A percentile compares a stretch with the other conserved stretches of the same genome.
These are phyloP conservation scores for Xerophyta viscosa DNA, from an alignment of 106 monocot genomes.

Conservation along the genomic window DNA sequence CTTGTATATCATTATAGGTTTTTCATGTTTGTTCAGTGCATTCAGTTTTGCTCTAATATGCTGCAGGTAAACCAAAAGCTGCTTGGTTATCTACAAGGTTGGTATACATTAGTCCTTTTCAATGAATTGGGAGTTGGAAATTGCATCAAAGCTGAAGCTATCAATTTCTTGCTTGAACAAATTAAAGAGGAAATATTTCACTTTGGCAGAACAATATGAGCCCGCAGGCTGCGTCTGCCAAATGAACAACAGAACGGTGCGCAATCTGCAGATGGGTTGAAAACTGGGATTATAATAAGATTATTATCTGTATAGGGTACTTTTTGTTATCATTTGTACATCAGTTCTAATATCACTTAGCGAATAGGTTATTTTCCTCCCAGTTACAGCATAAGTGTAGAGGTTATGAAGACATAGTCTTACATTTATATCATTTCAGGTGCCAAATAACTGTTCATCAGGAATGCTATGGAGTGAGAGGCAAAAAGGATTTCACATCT, in stretches of 20 bases:
- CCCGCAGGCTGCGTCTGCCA: conserved; percentile 76
- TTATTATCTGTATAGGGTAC: conserved; percentile 96
- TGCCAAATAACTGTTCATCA: conserved; percentile 99
- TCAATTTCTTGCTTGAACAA: background rate
- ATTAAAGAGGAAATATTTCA: background rate
- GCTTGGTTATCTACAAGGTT: conserved; percentile 60
- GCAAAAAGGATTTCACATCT: conserved; percentile 65
- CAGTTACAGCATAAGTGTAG: no score
- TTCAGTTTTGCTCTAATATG: no score
- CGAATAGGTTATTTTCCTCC: background rate
- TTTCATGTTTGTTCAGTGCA: no score
- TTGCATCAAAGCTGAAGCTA: background rate
- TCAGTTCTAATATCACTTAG: background rate
- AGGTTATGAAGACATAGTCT: background rate
- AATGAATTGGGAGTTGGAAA: no score
- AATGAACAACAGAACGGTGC: conserved; percentile 97
- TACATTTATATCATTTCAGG: conserved; percentile 20
- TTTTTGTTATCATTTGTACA: background rate
- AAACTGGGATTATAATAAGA: conserved; percentile 99
- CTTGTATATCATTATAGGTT: no score
- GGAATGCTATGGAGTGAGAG: conserved; percentile 92
- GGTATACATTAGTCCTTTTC: no score
- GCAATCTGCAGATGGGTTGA: conserved; percentile 98
- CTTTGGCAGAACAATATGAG: conserved; percentile 52
- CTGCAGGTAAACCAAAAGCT: conserved; percentile 67